phyloP scores from a whole-genome alignment of 139 green algal species.

The Astrephomene gubernaculifera region DNA sequence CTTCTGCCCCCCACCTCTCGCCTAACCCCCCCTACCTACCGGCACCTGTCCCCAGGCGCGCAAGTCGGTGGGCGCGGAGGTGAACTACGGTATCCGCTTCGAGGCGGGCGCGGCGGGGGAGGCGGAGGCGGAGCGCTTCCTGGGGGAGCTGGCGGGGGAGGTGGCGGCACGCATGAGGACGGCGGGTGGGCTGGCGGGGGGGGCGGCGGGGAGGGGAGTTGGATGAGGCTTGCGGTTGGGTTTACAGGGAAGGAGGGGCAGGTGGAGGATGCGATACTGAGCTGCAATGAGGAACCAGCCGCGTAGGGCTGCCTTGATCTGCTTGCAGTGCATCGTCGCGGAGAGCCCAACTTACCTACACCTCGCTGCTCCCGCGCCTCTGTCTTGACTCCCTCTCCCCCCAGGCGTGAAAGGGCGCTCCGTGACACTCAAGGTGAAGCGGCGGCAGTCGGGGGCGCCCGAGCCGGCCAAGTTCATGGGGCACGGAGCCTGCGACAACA shows the following conservation, averaged over 20 bases:
- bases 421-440: constrained; percentile 90
- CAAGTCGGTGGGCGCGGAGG: constrained; percentile 88
- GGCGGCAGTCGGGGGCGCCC: constrained; percentile 73
- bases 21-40: neutral
- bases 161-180: constrained; percentile 53
- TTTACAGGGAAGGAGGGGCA: too few relatives aligned
- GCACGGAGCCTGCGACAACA: constrained; percentile 89
- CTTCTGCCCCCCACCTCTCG: neutral
- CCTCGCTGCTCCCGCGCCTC: too few relatives aligned
- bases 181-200: constrained; percentile 23
- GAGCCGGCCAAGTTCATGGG: constrained; percentile 91
- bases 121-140: constrained; percentile 73
- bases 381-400: too few relatives aligned
- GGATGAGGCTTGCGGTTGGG: too few relatives aligned
- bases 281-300: too few relatives aligned
- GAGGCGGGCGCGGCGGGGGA: constrained; percentile 21
- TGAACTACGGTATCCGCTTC: constrained; percentile 96
- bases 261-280: too few relatives aligned
- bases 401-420: constrained; percentile 64
- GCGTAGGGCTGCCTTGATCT: too few relatives aligned
- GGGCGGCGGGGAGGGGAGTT: neutral
- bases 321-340: too few relatives aligned
- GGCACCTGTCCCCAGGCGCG: constrained; percentile 45
- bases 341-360: too few relatives aligned
- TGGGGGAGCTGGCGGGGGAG: constrained; percentile 63